Evolutionary conservation across 2,329 filamentous ascomycete genomes (phyloP).

Genomic region (Escovopsis weberi): DNA sequence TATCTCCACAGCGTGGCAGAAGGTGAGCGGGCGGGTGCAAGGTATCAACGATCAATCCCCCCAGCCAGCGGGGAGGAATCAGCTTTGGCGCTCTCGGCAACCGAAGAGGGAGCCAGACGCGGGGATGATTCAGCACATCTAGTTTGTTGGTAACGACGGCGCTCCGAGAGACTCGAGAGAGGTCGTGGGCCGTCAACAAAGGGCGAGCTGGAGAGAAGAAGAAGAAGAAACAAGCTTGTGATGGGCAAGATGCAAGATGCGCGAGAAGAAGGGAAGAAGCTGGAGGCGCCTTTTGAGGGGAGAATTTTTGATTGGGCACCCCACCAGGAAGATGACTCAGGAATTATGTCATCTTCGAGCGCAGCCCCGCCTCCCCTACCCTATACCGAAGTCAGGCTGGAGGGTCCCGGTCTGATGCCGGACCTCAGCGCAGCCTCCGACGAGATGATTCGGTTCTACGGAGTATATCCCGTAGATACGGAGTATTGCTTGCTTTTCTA

Average conservation of each 20-base stretch:
- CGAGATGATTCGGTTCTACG: too few species aligned
- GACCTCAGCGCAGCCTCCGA: too few species aligned
- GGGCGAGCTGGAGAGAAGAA: constrained; percentile 1
- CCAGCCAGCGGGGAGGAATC: constrained; percentile 1
- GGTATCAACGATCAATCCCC: too few species aligned
- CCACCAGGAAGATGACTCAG: too few species aligned
- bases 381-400: too few species aligned
- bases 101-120: constrained; percentile 6
- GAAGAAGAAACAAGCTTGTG: constrained; percentile 1
- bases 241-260: constrained; percentile 4
- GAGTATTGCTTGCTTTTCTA: too few species aligned
- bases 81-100: constrained; percentile 7
- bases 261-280: constrained; percentile 3
- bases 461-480: too few species aligned
- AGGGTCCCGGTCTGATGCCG: too few species aligned
- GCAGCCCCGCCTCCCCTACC: too few species aligned
- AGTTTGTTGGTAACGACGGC: neutral
- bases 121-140: constrained; percentile 8
- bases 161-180: constrained; percentile 1
- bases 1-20: too few species aligned
- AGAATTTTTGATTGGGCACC: too few species aligned
- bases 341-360: too few species aligned
- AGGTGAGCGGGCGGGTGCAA: neutral
- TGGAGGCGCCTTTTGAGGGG: constrained; percentile 2
- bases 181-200: constrained; percentile 3